phyloP scores from a whole-genome alignment of 139 green algal genomes.

The Pleodorina starrii region DNA sequence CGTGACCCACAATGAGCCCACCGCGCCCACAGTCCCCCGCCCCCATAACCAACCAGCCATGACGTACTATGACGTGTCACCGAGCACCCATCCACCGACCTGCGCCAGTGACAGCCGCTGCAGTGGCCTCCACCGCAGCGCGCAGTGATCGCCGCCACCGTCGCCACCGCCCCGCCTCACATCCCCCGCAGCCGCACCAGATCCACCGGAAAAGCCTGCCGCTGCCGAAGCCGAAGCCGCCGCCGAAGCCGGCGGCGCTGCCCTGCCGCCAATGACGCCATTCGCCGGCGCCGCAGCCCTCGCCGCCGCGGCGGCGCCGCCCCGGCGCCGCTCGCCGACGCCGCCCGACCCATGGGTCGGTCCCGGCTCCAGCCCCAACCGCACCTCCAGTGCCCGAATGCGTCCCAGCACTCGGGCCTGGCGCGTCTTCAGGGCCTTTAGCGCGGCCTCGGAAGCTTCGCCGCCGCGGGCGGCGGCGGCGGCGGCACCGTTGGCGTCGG shows the following conservation, averaged over 20 bases:
- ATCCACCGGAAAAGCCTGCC: too few relatives aligned
- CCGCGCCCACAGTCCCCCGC: too few relatives aligned
- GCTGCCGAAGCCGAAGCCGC: not conserved
- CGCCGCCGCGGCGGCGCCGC: not conserved
- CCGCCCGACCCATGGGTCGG: too few relatives aligned
- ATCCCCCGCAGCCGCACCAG: too few relatives aligned
- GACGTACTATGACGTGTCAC: too few relatives aligned
- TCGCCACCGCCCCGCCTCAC: too few relatives aligned
- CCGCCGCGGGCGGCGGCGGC: not conserved
- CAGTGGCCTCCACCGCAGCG: not conserved
- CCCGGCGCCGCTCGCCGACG: too few relatives aligned
- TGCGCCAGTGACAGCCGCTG: not conserved
- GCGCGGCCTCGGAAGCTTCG: not conserved
- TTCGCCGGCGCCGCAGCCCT: not conserved
- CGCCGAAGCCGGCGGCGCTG: not conserved
- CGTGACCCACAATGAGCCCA: too few relatives aligned
- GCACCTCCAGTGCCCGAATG: conserved; percentile 24
- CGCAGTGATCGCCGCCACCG: too few relatives aligned
- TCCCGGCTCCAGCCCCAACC: not conserved
- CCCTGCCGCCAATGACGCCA: too few relatives aligned
- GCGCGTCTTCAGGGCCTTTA: conserved; percentile 13
- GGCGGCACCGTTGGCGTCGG: not conserved
- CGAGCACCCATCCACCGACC: not conserved
- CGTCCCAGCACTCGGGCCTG: conserved; percentile 45
- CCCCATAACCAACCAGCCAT: too few relatives aligned